Evolutionary conservation across 192 early-diverging fungal species (phyloP).

Genomic region (Entomortierella beljakovae): DNA sequence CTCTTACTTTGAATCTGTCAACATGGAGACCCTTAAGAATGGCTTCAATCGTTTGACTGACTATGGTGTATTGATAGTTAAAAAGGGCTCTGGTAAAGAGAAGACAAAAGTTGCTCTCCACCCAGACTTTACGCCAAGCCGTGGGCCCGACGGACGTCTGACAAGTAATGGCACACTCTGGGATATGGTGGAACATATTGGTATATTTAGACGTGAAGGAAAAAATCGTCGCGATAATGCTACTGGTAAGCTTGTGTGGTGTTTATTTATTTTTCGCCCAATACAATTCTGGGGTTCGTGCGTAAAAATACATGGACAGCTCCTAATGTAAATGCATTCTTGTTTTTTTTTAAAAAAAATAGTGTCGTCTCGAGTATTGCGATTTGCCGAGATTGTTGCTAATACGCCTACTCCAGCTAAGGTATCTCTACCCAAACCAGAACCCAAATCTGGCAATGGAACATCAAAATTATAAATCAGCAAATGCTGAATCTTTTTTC

Average conservation of each 20-base stretch:
- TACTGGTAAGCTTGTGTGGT: slow-evolving; percentile 59
- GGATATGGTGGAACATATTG: slow-evolving; percentile 85
- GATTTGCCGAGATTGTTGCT: slow-evolving; percentile 69
- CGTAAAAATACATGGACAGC: background rate
- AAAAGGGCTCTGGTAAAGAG: slow-evolving; percentile 59
- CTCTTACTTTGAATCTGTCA: slow-evolving; percentile 84
- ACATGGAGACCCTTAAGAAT: slow-evolving; percentile 87
- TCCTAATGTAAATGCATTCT: background rate
- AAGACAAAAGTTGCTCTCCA: slow-evolving; percentile 58
- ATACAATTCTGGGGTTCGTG: background rate
- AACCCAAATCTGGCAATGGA: slow-evolving; percentile 45
- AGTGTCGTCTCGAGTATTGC: slow-evolving; percentile 67
- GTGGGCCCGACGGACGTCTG: slow-evolving; percentile 59
- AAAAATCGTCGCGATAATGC: slow-evolving; percentile 88
- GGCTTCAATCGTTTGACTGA: slow-evolving; percentile 78
- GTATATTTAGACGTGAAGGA: slow-evolving; percentile 83
- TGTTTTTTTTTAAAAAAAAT: background rate
- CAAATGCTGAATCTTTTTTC: background rate
- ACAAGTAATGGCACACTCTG: slow-evolving; percentile 73
- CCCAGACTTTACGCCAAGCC: slow-evolving; percentile 59
- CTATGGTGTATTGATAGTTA: slow-evolving; percentile 72
- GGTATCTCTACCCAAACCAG: slow-evolving; percentile 47
- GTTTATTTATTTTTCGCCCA: background rate
- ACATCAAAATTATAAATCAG: slow-evolving; percentile 50
- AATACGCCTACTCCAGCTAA: slow-evolving; percentile 47